A percentile compares a stretch with the other conserved stretches of the same genome.
Evolutionary conservation across 371 early-diverging fungal species (phyloP).

Genomic region (Gilbertella persicaria): DNA sequence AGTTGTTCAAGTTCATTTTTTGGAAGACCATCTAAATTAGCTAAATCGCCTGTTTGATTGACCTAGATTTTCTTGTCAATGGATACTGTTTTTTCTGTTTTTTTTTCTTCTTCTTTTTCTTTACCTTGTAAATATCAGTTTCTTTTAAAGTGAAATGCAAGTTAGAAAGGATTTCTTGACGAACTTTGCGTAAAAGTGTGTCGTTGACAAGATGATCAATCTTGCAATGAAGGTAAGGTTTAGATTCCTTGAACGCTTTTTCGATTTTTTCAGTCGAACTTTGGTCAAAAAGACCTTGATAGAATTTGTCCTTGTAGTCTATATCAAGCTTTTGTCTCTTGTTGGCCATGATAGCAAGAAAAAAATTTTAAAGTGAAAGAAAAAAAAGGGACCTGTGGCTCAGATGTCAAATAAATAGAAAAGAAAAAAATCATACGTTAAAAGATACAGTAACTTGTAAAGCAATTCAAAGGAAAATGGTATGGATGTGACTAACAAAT

Average conservation of each 20-base stretch:
- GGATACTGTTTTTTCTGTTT: no score
- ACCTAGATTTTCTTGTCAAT: conserved; percentile 15
- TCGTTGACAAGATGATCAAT: conserved; percentile 62
- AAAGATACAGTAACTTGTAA: no score
- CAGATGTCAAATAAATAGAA: conserved; percentile 15
- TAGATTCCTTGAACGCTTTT: conserved; percentile 46
- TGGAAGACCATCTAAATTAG: conserved; percentile 78
- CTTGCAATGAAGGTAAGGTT: conserved; percentile 68
- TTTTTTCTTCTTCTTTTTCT: not conserved
- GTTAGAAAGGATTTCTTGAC: conserved; percentile 60
- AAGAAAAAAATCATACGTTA: no score
- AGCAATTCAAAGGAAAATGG: no score
- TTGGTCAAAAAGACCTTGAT: conserved; percentile 29
- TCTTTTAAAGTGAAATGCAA: conserved; percentile 77
- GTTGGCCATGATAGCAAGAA: conserved; percentile 2
- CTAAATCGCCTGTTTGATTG: conserved; percentile 78
- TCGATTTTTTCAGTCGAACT: conserved; percentile 21
- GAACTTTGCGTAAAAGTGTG: conserved; percentile 59
- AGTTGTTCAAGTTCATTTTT: conserved; percentile 52
- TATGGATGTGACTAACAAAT: no score
- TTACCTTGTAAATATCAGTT: conserved; percentile 79
- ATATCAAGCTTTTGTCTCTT: conserved; percentile 21
- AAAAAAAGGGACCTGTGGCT: conserved; percentile 1
- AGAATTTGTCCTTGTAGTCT: conserved; percentile 27
- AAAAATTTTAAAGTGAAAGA: not conserved